These are phyloP conservation scores for Phialemoniopsis sp. DNA, from an alignment of 2,329 filamentous ascomycete genomes.

Conservation along the genomic window DNA sequence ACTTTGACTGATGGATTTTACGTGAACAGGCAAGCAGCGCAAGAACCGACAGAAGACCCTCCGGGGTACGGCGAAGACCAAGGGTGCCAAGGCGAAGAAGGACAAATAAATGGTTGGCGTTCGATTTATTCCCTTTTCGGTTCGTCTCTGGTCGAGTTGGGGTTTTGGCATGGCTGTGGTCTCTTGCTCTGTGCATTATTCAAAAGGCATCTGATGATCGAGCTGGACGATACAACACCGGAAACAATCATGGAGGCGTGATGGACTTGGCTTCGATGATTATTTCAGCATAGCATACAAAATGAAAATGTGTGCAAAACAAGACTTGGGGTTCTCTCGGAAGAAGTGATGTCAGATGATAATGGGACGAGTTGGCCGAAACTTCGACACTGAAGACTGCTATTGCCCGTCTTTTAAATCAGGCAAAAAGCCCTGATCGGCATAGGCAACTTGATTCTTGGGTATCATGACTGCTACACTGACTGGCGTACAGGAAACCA, in stretches of 20 bases:
- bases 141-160: slow-evolving; percentile 9
- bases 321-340: too few species aligned
- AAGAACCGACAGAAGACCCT: slow-evolving; percentile 99
- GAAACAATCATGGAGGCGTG: slow-evolving; percentile 21
- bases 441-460: too few species aligned
- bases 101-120: slow-evolving; percentile 65
- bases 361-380: too few species aligned
- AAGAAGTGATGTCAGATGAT: too few species aligned
- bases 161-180: slow-evolving; percentile 18
- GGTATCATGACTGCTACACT: too few species aligned
- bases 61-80: slow-evolving; percentile 96
- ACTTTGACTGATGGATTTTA: too few species aligned
- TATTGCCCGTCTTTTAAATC: too few species aligned
- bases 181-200: slow-evolving; percentile 27
- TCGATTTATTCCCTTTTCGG: slow-evolving; percentile 1
- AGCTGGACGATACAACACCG: slow-evolving; percentile 11
- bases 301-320: slow-evolving; percentile 21
- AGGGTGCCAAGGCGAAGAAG: slow-evolving; percentile 94
- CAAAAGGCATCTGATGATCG: slow-evolving; percentile 14
- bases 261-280: slow-evolving; percentile 25
- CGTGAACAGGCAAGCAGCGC: slow-evolving; percentile 88
- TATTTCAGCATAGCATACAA: slow-evolving; percentile 27
- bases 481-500: too few species aligned
- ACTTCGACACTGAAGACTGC: too few species aligned
- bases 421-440: too few species aligned